phyloP scores from a whole-genome alignment of 2,329 filamentous ascomycete genomes.

The Fusarium citri region DNA sequence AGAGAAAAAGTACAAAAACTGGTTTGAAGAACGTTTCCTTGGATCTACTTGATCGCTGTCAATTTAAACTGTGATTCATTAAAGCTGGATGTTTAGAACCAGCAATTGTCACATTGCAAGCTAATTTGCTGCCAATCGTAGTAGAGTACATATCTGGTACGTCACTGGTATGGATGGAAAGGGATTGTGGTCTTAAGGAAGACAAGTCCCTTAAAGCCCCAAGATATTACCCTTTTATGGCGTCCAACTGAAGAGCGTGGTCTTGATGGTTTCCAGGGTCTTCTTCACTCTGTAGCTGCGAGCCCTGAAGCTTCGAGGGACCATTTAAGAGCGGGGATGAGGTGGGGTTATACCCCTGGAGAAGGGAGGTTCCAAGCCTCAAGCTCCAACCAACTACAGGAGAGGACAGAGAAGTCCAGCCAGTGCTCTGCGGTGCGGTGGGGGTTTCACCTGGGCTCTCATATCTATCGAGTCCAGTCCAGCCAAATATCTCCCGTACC shows the following conservation, averaged over 20 bases:
- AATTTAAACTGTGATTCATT: background rate
- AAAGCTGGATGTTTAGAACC: background rate
- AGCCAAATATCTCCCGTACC: background rate
- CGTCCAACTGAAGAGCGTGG: background rate
- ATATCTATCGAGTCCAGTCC: slow-evolving; percentile 26
- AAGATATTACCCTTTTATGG: too few relatives aligned
- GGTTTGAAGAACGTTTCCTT: background rate
- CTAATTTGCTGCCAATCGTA: background rate
- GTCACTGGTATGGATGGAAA: background rate
- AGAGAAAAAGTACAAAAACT: background rate
- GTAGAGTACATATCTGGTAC: background rate
- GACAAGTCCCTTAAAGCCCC: background rate
- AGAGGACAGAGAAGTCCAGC: background rate
- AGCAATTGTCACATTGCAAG: background rate
- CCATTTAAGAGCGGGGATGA: background rate
- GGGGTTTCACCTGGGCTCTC: slow-evolving; percentile 29
- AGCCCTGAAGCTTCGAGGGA: background rate
- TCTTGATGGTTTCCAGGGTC: background rate
- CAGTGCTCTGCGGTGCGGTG: background rate
- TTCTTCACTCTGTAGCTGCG: background rate
- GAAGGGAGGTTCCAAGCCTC: slow-evolving; percentile 37
- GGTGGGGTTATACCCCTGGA: slow-evolving; percentile 37
- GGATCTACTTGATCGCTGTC: background rate
- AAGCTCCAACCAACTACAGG: slow-evolving; percentile 27
- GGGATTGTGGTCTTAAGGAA: background rate